phyloP scores from a whole-genome alignment of 75 land plant genomes.

The Ceratopteris richardii region DNA sequence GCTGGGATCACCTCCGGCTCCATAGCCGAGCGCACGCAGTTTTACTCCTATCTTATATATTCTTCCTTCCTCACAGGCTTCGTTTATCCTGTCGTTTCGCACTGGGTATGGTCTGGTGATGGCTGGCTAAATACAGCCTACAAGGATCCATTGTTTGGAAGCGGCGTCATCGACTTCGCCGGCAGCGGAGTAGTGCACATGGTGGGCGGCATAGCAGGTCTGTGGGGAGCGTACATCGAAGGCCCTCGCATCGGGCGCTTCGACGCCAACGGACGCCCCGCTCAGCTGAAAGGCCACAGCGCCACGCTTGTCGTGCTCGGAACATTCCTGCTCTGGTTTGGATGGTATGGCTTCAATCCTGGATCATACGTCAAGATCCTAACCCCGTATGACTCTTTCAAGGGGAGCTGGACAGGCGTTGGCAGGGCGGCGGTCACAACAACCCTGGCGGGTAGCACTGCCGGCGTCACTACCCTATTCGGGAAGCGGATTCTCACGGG shows the following conservation, averaged over 20 bases:
- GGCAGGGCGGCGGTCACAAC: constrained; percentile 90
- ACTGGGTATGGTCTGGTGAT: constrained; percentile 50
- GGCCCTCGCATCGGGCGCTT: constrained; percentile 31
- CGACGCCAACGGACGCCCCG: constrained; percentile 10
- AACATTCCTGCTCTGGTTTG: constrained; percentile 34
- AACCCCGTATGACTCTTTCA: constrained; percentile 21
- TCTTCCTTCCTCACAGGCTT: constrained; percentile 58
- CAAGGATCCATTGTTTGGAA: constrained; percentile 28
- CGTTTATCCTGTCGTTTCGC: constrained; percentile 67
- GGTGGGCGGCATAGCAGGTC: constrained; percentile 33
- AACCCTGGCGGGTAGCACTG: constrained; percentile 57
- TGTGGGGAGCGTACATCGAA: constrained; percentile 28
- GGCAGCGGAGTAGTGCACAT: constrained; percentile 42
- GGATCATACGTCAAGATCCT: constrained; percentile 62
- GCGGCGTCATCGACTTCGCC: constrained; percentile 45
- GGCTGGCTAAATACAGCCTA: constrained; percentile 39
- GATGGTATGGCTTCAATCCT: constrained; percentile 66
- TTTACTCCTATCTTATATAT: constrained; percentile 61
- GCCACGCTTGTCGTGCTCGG: constrained; percentile 33
- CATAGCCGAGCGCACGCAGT: constrained; percentile 67
- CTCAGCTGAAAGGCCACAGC: constrained; percentile 18
- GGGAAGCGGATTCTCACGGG: constrained; percentile 40
- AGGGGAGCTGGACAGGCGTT: constrained; percentile 73
- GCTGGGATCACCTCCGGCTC: constrained; percentile 68
- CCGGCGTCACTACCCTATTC: constrained; percentile 57